Evolutionary conservation across 345 rosid genomes (phyloP).

Genomic region (Pugionium dolabratum): DNA sequence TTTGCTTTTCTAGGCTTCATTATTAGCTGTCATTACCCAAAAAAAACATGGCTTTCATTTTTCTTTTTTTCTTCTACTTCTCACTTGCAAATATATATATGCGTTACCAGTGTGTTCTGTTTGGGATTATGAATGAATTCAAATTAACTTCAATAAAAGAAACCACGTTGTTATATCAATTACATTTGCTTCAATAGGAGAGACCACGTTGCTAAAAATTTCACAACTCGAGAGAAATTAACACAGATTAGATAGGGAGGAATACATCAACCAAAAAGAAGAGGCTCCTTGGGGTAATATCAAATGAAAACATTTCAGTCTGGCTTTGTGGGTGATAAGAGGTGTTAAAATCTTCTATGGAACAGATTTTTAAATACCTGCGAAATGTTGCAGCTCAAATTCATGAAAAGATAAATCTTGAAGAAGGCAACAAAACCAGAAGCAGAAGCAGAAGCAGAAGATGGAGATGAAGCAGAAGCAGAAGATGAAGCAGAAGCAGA

Average conservation of each 20-base stretch:
- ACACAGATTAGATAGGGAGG: too few relatives aligned
- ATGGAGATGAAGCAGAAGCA: not conserved
- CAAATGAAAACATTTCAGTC: too few relatives aligned
- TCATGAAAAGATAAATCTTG: constrained; percentile 51
- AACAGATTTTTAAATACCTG: too few relatives aligned
- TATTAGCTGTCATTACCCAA: constrained; percentile 14
- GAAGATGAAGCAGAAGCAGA: constrained; percentile 27
- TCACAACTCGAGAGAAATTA: not conserved
- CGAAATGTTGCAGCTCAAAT: constrained; percentile 12
- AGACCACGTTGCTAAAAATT: not conserved
- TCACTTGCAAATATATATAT: not conserved
- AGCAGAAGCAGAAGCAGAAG: not conserved
- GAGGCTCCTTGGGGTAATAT: too few relatives aligned
- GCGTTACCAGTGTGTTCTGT: not conserved
- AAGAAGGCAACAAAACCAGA: constrained; percentile 29
- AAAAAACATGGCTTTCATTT: not conserved
- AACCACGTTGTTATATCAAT: not conserved
- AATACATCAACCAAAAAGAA: too few relatives aligned
- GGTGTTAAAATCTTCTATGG: too few relatives aligned
- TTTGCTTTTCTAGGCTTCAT: constrained; percentile 18
- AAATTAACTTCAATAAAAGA: not conserved
- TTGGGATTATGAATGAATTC: constrained; percentile 2
- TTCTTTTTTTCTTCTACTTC: not conserved
- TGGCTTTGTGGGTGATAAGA: too few relatives aligned
- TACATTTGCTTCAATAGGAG: not conserved